These are phyloP conservation scores for Metarhizium anisopliae DNA, from an alignment of 2,329 filamentous ascomycete genomes.

Conservation along the genomic window DNA sequence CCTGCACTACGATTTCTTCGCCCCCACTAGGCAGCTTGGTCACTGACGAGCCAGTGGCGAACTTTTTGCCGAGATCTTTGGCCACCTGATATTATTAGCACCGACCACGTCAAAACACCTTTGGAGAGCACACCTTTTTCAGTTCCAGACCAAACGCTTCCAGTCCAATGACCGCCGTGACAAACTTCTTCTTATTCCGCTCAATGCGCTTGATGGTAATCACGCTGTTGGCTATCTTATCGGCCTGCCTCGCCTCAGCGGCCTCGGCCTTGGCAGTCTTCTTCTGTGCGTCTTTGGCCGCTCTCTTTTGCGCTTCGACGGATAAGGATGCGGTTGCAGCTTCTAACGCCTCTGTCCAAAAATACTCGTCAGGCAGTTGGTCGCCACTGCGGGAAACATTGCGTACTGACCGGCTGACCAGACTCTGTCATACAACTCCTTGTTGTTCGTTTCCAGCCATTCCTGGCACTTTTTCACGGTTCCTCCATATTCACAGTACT, in stretches of 20 bases:
- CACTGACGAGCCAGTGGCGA: conserved; percentile 86
- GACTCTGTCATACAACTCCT: conserved; percentile 64
- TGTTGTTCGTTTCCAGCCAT: conserved; percentile 74
- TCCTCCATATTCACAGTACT: conserved; percentile 99
- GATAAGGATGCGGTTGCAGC: conserved; percentile 80
- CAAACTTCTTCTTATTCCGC: conserved; percentile 94
- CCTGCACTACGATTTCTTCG: conserved; percentile 97
- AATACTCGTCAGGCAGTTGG: neutral
- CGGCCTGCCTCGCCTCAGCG: conserved; percentile 72
- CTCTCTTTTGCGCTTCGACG: conserved; percentile 85
- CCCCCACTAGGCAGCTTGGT: conserved; percentile 79
- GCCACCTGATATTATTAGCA: conserved; percentile 43
- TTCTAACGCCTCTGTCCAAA: conserved; percentile 60
- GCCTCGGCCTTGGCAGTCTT: conserved; percentile 92
- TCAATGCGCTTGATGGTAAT: conserved; percentile 94
- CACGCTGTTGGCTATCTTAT: conserved; percentile 73
- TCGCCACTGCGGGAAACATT: neutral
- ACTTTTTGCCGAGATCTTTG: conserved; percentile 98
- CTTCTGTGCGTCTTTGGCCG: conserved; percentile 92
- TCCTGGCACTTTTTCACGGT: conserved; percentile 96
- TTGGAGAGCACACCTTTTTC: conserved; percentile 56
- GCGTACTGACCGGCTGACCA: conserved; percentile 69
- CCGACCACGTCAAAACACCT: neutral
- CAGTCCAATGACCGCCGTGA: conserved; percentile 84
- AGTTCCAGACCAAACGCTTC: conserved; percentile 87